Evolutionary conservation across 257 asterid species (phyloP).

Genomic region (Striga asiatica): DNA sequence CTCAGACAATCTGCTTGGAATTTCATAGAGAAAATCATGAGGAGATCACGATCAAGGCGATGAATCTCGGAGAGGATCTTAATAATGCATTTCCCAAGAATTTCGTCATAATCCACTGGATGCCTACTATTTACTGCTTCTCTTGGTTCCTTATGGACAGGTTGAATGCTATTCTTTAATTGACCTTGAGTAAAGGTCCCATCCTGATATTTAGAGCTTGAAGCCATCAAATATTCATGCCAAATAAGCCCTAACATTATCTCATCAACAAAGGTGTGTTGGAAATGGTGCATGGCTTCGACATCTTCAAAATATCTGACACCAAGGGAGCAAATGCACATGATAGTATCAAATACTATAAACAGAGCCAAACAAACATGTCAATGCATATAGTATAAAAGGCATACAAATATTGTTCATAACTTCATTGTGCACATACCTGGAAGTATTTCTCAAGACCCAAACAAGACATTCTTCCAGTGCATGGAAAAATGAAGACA

Average conservation of each 20-base stretch:
- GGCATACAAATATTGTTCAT: not conserved
- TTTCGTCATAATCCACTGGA: conserved; percentile 41
- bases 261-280: conserved; percentile 43
- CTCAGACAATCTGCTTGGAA: conserved; percentile 59
- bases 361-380: conserved; percentile 4
- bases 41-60: conserved; percentile 39
- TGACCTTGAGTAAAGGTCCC: conserved; percentile 18
- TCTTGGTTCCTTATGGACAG: conserved; percentile 38
- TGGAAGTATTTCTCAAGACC: conserved; percentile 65
- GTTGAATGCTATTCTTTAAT: conserved; percentile 27
- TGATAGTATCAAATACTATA: conserved; percentile 14
- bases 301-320: conserved; percentile 54
- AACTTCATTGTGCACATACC: conserved; percentile 43
- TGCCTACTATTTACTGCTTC: conserved; percentile 36
- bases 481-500: conserved; percentile 53
- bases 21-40: conserved; percentile 42
- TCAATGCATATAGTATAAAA: conserved; percentile 4
- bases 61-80: conserved; percentile 57
- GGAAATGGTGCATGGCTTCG: conserved; percentile 34
- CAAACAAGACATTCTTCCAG: conserved; percentile 75
- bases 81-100: conserved; percentile 77
- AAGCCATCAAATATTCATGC: conserved; percentile 53
- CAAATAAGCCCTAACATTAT: conserved; percentile 63
- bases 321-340: conserved; percentile 18
- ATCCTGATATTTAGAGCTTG: conserved; percentile 36